Evolutionary conservation across 2,329 filamentous ascomycete species (phyloP).

Genomic region (Chrysoporthe cubensis): DNA sequence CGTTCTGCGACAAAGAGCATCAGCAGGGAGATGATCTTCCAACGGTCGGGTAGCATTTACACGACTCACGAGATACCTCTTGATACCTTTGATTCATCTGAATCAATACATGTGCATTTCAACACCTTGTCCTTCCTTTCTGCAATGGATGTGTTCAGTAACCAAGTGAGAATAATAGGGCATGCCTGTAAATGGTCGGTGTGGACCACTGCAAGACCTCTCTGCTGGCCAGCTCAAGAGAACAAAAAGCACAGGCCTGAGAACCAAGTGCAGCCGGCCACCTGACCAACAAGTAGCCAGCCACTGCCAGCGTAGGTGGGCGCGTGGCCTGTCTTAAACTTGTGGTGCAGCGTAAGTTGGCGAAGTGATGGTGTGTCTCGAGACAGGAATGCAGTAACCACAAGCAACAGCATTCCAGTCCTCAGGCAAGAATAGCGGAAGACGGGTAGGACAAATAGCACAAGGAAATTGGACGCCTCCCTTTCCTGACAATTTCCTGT

Average conservation of each 20-base stretch:
- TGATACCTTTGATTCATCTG: conserved; percentile 28
- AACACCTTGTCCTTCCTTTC: not conserved
- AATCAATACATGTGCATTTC: not conserved
- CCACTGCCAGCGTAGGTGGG: not conserved
- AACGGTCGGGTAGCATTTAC: conserved; percentile 29
- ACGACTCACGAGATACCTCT: conserved; percentile 30
- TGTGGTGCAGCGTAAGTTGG: not conserved
- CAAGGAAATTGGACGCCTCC: not conserved
- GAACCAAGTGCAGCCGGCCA: not conserved
- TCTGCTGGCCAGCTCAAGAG: not conserved
- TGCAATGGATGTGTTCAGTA: not conserved
- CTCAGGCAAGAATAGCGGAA: not conserved
- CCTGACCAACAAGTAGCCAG: not conserved
- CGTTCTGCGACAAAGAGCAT: conserved; percentile 25
- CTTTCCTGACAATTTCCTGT: conserved; percentile 5
- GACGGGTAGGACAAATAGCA: conserved; percentile 14
- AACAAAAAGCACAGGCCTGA: not conserved
- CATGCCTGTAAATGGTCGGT: not conserved
- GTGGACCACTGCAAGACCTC: not conserved
- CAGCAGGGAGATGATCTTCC: conserved; percentile 19
- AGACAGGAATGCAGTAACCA: conserved; percentile 24
- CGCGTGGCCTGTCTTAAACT: too few relatives aligned
- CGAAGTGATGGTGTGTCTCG: conserved; percentile 13
- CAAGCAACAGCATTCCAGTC: conserved; percentile 28
- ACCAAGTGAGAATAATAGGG: not conserved